phyloP scores from a whole-genome alignment of 2,329 filamentous ascomycete species.

The Lasiodiplodia citricola region DNA sequence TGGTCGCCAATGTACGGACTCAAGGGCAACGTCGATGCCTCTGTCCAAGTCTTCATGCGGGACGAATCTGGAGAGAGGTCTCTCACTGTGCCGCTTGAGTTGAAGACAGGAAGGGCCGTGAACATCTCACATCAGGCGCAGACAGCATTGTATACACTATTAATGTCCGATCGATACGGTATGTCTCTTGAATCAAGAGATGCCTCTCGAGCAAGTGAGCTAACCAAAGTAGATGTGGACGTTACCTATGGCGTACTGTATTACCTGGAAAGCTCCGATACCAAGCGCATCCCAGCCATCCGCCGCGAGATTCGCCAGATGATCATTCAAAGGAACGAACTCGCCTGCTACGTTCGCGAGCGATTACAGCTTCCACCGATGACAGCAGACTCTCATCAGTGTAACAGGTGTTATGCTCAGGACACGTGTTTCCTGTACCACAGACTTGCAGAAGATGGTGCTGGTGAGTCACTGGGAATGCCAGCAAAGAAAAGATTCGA shows the following conservation, averaged over 20 bases:
- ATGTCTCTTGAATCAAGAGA: constrained; percentile 29
- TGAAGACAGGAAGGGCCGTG: constrained; percentile 86
- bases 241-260: constrained; percentile 91
- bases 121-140: constrained; percentile 87
- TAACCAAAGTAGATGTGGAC: constrained; percentile 69
- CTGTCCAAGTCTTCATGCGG: constrained; percentile 83
- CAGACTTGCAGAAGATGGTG: constrained; percentile 83
- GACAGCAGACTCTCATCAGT: constrained; percentile 80
- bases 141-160: constrained; percentile 89
- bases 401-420: constrained; percentile 88
- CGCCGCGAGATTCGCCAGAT: constrained; percentile 91
- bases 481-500: constrained; percentile 81
- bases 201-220: not conserved
- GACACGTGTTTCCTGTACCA: constrained; percentile 92
- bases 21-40: constrained; percentile 97
- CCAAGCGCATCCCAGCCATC: constrained; percentile 81
- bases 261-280: constrained; percentile 91
- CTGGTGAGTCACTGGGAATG: constrained; percentile 80
- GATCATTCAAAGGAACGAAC: constrained; percentile 92
- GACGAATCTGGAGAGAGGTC: constrained; percentile 70
- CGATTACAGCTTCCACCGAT: constrained; percentile 84
- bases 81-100: constrained; percentile 88
- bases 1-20: constrained; percentile 98
- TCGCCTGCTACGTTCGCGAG: constrained; percentile 84
- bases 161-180: constrained; percentile 90